Evolutionary conservation across 163 green algal genomes (phyloP), one percentile per base, ranked within the genome.

Genomic region (Volvox carteri): DNA sequence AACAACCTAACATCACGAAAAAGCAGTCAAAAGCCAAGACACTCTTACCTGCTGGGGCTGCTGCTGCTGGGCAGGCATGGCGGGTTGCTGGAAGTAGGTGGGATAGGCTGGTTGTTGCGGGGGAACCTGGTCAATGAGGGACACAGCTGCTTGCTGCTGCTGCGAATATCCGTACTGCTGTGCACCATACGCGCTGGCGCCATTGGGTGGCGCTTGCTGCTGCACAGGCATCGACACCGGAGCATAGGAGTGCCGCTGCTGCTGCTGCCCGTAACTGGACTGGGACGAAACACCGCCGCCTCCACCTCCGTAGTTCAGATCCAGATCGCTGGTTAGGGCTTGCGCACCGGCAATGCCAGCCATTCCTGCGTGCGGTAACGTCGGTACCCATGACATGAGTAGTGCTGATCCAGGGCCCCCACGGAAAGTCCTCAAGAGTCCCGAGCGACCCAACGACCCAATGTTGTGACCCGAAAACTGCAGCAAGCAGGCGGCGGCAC

Each of bases 21-120:
- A n/a, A n/a, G n/a, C n/a, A n/a, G n/a, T n/a, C n/a, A n/a, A n/a
- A n/a, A n/a, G n/a, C n/a, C n/a, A n/a, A n/a, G n/a, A n/a, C n/a
- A n/a, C n/a, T n/a, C n/a, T n/a, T n/a, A n/a, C 11, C 18, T 41
- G 41, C 78, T 86, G 78, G 39, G 37, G 58, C 60, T 80, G 65
- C 52, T 11, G 68, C 25, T 76, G 65, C 35, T 37, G 62, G 11
- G 6, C 16, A 39, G 39, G 50, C 67, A 46, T 28, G 19, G n/a
- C 42, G 23, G 79, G 39, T 44, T 92, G 89, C 78, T 92, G 89
- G 54, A 79, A 92, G 65, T 92, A 91, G 25, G 81, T 50, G 0
- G 92, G 92, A 83, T 94, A 94, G 16, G 90, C 85, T 3, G 92
- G 92, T 90, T 93, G 88, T 88, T 91, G 87, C 4, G 88, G 77